Evolutionary conservation across 2,329 filamentous ascomycete species (phyloP).

Genomic region (Pyricularia sp.): DNA sequence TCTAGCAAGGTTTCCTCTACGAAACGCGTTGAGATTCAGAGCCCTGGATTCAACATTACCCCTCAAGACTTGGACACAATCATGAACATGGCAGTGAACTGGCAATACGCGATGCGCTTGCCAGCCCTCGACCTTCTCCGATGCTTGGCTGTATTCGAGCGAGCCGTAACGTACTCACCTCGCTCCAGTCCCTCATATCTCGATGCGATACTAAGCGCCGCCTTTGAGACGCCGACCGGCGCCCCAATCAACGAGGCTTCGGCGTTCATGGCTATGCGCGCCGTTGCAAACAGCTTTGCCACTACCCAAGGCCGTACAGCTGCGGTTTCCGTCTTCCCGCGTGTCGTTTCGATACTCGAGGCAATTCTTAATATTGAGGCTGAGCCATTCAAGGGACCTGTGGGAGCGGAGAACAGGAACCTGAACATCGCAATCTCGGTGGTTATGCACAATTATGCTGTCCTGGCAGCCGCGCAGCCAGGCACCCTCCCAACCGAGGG

Average conservation of each 20-base stretch:
- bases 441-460: conserved; percentile 74
- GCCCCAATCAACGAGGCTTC: conserved; percentile 27
- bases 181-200: background rate
- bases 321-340: conserved; percentile 47
- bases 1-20: conserved; percentile 7
- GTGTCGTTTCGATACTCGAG: conserved; percentile 53
- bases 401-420: conserved; percentile 61
- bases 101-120: conserved; percentile 73
- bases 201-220: background rate
- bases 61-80: conserved; percentile 51
- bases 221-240: background rate
- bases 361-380: conserved; percentile 42
- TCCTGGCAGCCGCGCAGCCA: conserved; percentile 47
- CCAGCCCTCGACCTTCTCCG: conserved; percentile 82
- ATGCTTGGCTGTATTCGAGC: conserved; percentile 62
- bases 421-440: conserved; percentile 76
- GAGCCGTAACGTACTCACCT: conserved; percentile 48
- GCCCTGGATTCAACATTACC: conserved; percentile 18
- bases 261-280: conserved; percentile 72
- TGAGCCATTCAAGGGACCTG: conserved; percentile 31
- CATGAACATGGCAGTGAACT: conserved; percentile 63
- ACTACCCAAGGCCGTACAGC: conserved; percentile 61
- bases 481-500: conserved; percentile 32
- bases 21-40: conserved; percentile 29
- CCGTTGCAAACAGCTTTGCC: conserved; percentile 75